Evolutionary conservation across 2,329 filamentous ascomycete genomes (phyloP), one percentile per base, ranked within the genome.

Genomic region (Ophiocordyceps camponoti-saundersi): DNA sequence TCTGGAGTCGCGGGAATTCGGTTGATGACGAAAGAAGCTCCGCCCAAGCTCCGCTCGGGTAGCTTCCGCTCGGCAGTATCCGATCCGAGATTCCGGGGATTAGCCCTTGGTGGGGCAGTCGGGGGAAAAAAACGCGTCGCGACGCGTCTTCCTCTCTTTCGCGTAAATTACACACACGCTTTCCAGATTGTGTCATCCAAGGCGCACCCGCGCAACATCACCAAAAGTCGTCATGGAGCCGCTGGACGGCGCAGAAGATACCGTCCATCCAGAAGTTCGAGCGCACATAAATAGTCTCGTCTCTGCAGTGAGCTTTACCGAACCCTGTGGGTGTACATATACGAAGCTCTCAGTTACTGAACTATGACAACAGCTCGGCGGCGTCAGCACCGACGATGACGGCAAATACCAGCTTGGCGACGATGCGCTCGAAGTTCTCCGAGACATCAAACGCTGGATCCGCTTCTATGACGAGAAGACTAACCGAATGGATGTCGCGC

Each of bases 401-500:
- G 85, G 85, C 48, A 75, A 75, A 58, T 98, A 98, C 62, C 75
- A 86, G 42, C 79, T 96, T 34, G 92, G 92, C 64, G 90, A 96
- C 64, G 90, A 95, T 60, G 90, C 89, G 13, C 71, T 94, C 50
- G 85, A 92, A 48, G 92, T 89, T 58, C 71, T 98, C 48, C 88
- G 90, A 51, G 92, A 98, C 65, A 73, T 98, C 47, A 90, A 92
- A 60, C 82, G 83, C 76, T 98, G 92, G 92, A 75, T 98, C 54
- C 88, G 87, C 55, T 79, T 95, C 52, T 92, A 92, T 70, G 89
- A 95, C 62, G 85, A 94, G 60, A 93, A 93, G 61, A 79, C 82
- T 53, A 93, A 95, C 60, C 82, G 90, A 53, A 83, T 94, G 72
- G 92, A 98, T 60, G 92, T 98, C 49, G 89, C 90, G 50, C 77